Base-by-base conservation (phyloP, 768 basidiomycete genomes). In the Baorangia bicolor region DNA sequence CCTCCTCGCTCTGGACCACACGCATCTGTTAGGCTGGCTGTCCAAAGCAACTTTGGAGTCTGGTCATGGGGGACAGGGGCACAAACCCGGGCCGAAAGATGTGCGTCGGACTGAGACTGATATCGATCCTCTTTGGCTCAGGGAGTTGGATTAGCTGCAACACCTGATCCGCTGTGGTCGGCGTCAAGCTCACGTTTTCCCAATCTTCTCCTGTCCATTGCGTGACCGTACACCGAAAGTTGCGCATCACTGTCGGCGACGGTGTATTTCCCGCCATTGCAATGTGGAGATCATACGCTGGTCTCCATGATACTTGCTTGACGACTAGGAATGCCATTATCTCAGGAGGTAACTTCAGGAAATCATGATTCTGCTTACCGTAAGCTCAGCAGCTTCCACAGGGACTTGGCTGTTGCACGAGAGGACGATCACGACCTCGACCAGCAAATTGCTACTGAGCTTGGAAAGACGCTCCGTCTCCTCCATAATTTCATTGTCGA, bases 171-270 rank as follows among this genome's bases (percentile, higher is more conserved):
- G 61, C 66, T 3, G 73, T 71, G 3, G 63, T 69, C 14, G 74
- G 56, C 20, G 40, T 42, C 41, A 74, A 51, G 27, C 57, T 48
- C 11, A 68, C 57, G 33, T 65, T 58, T 3, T 60, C 63, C 72
- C 72, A 74, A 39, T 65, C 43, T 53, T 74, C 72, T 4, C 70
- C 68, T 0, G 72, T 72, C 31, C 48, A 49, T 33, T 73, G 73
- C 2, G 43, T 57, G 23, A 73, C 64, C 30, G 49, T 49, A 13
- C 73, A 70, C 11, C 68, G 64, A 50, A 71, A 71, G 52, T 71
- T 55, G 18, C 74, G 59, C 28, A 5, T 42, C 37, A 62, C 58
- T 2, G 53, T 57, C 13, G 58, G 38, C 3, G 63, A 57, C 5
- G 67, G 68, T 3, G 31, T 41, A 31, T 53, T 39, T 37, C 44